A percentile compares a stretch with the other conserved stretches of the same genome.
These are phyloP conservation scores for Ballota nigra DNA, from an alignment of 257 asterid species.

Conservation along the genomic window DNA sequence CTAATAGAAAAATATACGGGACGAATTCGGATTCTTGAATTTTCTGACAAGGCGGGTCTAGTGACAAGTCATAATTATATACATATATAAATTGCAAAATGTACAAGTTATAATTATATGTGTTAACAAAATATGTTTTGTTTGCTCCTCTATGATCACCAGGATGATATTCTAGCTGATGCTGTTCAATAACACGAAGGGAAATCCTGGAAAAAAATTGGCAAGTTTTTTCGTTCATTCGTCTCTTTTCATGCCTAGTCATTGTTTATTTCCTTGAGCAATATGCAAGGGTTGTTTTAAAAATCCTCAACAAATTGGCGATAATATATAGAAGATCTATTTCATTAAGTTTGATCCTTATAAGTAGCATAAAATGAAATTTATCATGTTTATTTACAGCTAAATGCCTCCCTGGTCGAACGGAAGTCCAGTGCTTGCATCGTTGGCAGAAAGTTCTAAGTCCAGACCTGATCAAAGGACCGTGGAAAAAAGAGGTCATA, in stretches of 20 bases:
- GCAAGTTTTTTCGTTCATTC: slow-evolving; percentile 26
- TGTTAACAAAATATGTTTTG: not conserved
- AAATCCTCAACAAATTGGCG: no score
- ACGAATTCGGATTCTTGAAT: no score
- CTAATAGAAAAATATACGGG: no score
- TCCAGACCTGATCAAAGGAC: slow-evolving; percentile 51
- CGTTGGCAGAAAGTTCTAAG: slow-evolving; percentile 63
- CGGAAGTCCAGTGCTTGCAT: slow-evolving; percentile 57
- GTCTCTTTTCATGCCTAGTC: not conserved
- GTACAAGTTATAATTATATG: no score
- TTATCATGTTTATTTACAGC: slow-evolving; percentile 32
- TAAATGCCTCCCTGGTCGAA: slow-evolving; percentile 42
- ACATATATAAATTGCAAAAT: no score
- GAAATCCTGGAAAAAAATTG: slow-evolving; percentile 50
- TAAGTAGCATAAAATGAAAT: not conserved
- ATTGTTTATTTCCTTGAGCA: no score
- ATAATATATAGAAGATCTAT: no score
- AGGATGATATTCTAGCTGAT: slow-evolving; percentile 40
- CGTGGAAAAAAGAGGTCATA: slow-evolving; percentile 67
- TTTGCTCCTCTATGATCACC: not conserved
- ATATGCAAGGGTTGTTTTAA: no score
- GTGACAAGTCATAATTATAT: no score
- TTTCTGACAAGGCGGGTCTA: no score
- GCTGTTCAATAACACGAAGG: slow-evolving; percentile 35
- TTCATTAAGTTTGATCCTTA: no score